phyloP scores from a whole-genome alignment of 2,329 filamentous ascomycete genomes.

The Penicillium occitanis region DNA sequence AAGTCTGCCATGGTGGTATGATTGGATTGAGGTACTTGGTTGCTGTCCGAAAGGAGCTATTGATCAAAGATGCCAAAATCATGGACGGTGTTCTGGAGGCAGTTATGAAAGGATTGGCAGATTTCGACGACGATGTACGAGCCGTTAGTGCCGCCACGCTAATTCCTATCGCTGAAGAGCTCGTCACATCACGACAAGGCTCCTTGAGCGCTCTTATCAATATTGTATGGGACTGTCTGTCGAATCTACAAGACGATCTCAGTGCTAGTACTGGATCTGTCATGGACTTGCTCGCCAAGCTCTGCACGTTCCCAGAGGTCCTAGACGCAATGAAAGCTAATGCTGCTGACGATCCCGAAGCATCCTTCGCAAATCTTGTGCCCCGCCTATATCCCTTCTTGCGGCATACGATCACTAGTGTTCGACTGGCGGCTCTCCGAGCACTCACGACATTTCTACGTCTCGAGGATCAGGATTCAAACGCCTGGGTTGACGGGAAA shows the following conservation, averaged over 20 bases:
- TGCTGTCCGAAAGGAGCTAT: constrained; percentile 86
- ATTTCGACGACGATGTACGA: constrained; percentile 91
- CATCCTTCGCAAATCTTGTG: constrained; percentile 89
- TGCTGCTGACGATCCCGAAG: constrained; percentile 75
- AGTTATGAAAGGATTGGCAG: constrained; percentile 91
- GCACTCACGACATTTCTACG: constrained; percentile 90
- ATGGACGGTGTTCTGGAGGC: constrained; percentile 90
- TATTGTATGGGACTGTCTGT: constrained; percentile 96
- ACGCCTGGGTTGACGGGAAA: constrained; percentile 89
- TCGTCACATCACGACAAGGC: constrained; percentile 77
- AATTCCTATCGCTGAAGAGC: constrained; percentile 93
- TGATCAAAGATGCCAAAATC: constrained; percentile 77
- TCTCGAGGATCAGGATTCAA: constrained; percentile 73
- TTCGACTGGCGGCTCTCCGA: constrained; percentile 87
- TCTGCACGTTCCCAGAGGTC: constrained; percentile 92
- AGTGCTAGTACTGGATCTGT: constrained; percentile 97
- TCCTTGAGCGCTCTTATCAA: constrained; percentile 80
- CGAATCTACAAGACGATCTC: constrained; percentile 92
- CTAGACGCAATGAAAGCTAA: constrained; percentile 91
- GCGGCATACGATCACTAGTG: constrained; percentile 93
- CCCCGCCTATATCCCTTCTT: constrained; percentile 94
- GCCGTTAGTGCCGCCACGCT: constrained; percentile 96
- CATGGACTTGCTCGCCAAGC: constrained; percentile 94
- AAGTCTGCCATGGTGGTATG: constrained; percentile 97
- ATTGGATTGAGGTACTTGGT: constrained; percentile 93